phyloP scores from a whole-genome alignment of 106 monocot genomes.

The Xerophyta viscosa region DNA sequence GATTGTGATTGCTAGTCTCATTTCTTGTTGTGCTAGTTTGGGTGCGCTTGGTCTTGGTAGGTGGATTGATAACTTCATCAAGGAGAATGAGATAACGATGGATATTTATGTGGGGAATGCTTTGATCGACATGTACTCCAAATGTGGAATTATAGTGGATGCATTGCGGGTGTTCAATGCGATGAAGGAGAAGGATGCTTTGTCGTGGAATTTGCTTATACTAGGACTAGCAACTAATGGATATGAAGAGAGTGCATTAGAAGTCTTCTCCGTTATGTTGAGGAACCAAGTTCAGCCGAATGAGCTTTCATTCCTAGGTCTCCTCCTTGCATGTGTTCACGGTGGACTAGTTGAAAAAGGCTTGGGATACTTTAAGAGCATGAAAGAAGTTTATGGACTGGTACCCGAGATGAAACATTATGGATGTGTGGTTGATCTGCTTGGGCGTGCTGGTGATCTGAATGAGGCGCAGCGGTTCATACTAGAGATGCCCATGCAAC shows the following conservation, averaged over 20 bases:
- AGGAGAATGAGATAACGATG: slow-evolving; percentile 16
- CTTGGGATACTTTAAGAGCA: slow-evolving; percentile 24
- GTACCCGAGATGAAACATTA: slow-evolving; percentile 53
- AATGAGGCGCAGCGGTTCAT: slow-evolving; percentile 35
- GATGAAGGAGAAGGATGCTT: slow-evolving; percentile 31
- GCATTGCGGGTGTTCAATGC: slow-evolving; percentile 23
- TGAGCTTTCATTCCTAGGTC: slow-evolving; percentile 30
- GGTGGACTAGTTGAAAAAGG: slow-evolving; percentile 28
- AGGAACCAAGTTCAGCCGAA: slow-evolving; percentile 20
- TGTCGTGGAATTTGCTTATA: slow-evolving; percentile 40
- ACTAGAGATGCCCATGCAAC: slow-evolving; percentile 19
- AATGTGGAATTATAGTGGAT: slow-evolving; percentile 32
- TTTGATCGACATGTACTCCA: slow-evolving; percentile 41
- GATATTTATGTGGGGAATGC: slow-evolving; percentile 39
- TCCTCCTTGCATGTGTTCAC: slow-evolving; percentile 35
- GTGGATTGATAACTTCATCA: slow-evolving; percentile 34
- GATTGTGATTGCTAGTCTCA: slow-evolving; percentile 23
- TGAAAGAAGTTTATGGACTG: slow-evolving; percentile 26
- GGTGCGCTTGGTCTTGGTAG: slow-evolving; percentile 22
- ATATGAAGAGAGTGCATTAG: slow-evolving; percentile 15
- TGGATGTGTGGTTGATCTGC: slow-evolving; percentile 42
- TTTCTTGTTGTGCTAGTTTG: slow-evolving; percentile 44
- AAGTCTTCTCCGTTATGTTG: slow-evolving; percentile 32
- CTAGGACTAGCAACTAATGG: slow-evolving; percentile 32
- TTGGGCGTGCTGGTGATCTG: slow-evolving; percentile 26